Evolutionary conservation across 176 grass and related monocot genomes (phyloP).

Genomic region (Ananas comosus): DNA sequence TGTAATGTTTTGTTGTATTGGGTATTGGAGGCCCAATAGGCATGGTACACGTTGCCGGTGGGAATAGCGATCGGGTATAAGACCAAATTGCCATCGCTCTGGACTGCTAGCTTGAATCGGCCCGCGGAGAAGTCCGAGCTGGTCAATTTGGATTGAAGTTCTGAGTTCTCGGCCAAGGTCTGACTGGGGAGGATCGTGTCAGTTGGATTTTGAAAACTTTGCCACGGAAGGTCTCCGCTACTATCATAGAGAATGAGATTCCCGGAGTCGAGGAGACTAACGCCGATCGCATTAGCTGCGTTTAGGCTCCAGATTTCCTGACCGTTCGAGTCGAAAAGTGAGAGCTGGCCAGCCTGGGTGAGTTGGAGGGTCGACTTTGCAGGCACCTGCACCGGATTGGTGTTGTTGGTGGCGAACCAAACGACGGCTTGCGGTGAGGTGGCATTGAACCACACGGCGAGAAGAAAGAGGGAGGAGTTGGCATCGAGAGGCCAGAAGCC

Average conservation of each 20-base stretch:
- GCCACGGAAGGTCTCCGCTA: constrained; percentile 1
- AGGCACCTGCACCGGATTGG: neutral
- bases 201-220: constrained; percentile 9
- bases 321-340: neutral
- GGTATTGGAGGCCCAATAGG: constrained; percentile 1
- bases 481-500: constrained; percentile 16
- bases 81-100: constrained; percentile 17
- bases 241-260: constrained; percentile 8
- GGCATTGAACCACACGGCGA: constrained; percentile 34
- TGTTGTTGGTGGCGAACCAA: constrained; percentile 22
- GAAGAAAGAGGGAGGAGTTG: constrained; percentile 24
- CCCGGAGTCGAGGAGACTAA: constrained; percentile 14
- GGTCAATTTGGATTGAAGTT: constrained; percentile 9
- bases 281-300: neutral
- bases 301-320: constrained; percentile 12
- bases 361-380: constrained; percentile 13
- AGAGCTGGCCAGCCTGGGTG: neutral
- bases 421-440: constrained; percentile 13
- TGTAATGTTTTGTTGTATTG: neutral
- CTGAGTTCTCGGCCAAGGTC: neutral
- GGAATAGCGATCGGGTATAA: constrained; percentile 14
- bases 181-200: constrained; percentile 13
- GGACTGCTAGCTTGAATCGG: constrained; percentile 16
- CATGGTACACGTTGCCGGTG: neutral
- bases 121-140: constrained; percentile 17